Conservation (phyloP, 1,284 basidiomycete genomes). For the Cutaneotrichosporon daszewskae region DNA sequence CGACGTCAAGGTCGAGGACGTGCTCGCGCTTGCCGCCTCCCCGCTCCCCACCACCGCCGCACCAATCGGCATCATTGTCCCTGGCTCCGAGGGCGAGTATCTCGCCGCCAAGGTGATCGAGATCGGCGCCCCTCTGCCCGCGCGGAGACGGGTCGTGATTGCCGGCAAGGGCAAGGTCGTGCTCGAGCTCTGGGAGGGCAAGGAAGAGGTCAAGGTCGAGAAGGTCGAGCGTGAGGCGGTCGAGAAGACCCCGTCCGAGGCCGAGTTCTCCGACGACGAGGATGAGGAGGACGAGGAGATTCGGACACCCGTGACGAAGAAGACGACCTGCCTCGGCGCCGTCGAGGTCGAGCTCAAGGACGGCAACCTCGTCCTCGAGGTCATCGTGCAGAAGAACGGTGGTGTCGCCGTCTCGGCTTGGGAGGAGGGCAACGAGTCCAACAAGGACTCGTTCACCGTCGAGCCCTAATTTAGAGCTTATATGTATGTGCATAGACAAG, state of each 20-base stretch:
- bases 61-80: slow-evolving; percentile 76
- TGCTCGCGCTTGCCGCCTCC: slow-evolving; percentile 53
- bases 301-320: slow-evolving; percentile 62
- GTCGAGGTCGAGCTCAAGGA: slow-evolving; percentile 55
- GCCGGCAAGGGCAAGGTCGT: slow-evolving; percentile 56
- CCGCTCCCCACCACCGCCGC: slow-evolving; percentile 56
- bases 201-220: slow-evolving; percentile 71
- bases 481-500: background rate
- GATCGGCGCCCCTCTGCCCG: slow-evolving; percentile 72
- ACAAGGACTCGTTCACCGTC: slow-evolving; percentile 29
- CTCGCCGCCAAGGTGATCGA: slow-evolving; percentile 57
- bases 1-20: slow-evolving; percentile 44
- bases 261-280: slow-evolving; percentile 36
- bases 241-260: slow-evolving; percentile 35
- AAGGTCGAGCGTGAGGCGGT: slow-evolving; percentile 50
- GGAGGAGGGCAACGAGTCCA: slow-evolving; percentile 51
- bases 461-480: slow-evolving; percentile 10
- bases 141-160: slow-evolving; percentile 63
- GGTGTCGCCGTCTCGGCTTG: slow-evolving; percentile 53
- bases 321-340: slow-evolving; percentile 51
- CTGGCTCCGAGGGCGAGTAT: slow-evolving; percentile 53
- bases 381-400: slow-evolving; percentile 56
- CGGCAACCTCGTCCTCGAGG: slow-evolving; percentile 59
- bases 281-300: slow-evolving; percentile 61
- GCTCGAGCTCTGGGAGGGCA: slow-evolving; percentile 83